phyloP scores from a whole-genome alignment of 768 basidiomycete genomes.

The Leccinum truebloodii region DNA sequence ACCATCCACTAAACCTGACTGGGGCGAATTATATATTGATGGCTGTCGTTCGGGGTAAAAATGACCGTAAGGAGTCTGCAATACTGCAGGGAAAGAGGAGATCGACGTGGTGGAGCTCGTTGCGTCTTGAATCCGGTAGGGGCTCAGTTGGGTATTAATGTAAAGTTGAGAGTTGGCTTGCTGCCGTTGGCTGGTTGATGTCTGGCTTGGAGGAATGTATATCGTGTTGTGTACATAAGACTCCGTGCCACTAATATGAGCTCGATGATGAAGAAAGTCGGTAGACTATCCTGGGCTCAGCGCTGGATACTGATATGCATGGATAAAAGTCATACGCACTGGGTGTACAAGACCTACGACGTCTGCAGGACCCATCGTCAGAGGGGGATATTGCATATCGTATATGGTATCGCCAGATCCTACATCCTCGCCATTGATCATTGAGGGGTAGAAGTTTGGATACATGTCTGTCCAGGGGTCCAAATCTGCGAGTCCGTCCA shows the following conservation, averaged over 20 bases:
- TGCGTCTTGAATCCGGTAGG: conserved; percentile 8
- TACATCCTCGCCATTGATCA: background rate
- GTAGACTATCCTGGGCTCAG: conserved; percentile 14
- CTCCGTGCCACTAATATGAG: background rate
- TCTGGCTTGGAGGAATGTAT: background rate
- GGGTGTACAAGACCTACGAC: background rate
- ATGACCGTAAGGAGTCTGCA: conserved; percentile 16
- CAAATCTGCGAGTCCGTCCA: conserved; percentile 10
- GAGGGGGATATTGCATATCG: background rate
- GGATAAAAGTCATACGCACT: conserved; percentile 16
- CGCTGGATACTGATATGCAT: background rate
- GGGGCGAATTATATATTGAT: conserved; percentile 13
- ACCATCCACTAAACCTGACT: conserved; percentile 9
- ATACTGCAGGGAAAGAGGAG: conserved; percentile 3
- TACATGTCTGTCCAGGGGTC: conserved; percentile 10
- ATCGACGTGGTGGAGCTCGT: conserved; percentile 21
- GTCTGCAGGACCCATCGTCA: background rate
- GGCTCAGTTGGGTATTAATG: conserved; percentile 21
- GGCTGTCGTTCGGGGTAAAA: background rate
- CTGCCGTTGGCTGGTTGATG: conserved; percentile 5
- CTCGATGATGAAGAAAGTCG: background rate
- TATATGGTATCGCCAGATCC: background rate
- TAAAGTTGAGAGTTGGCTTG: conserved; percentile 16
- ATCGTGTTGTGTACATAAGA: background rate
- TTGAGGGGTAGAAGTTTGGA: background rate